Evolutionary conservation across 805 yeast genomes (phyloP), one percentile per base, ranked within the genome.

Genomic region (Lachancea fermentati): DNA sequence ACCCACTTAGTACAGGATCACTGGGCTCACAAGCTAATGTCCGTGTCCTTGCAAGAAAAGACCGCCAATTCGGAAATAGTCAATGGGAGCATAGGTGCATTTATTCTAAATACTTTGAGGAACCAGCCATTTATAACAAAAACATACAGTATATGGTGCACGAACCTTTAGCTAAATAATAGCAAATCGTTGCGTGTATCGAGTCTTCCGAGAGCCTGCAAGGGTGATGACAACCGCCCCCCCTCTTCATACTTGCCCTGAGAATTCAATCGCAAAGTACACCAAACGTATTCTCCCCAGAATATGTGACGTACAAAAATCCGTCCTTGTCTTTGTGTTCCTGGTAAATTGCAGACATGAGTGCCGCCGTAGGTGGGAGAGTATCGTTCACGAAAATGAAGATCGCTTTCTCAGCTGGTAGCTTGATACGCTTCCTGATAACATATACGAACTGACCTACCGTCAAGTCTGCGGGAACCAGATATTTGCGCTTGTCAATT

Each of bases 321-420:
- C 98, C 98, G 63, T 93, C 98, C 59, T 91, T 91, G 61, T 93
- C 98, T 68, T 88, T 88, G 67, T 93, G 96, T 65, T 93, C 97
- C 57, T 89, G 95, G 60, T 93, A 93, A 49, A 93, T 84, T 17
- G 93, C 76, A 54, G 95, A 83, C 93, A 93, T 87, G 51, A 93
- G 75, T 13, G 97, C 95, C 15, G 97, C 97, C 2, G 98, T 93
- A 34, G 97, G 97, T 8, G 98, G 98, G 52, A 93, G 75, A 42
- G 93, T 88, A 63, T 93, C 98, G 60, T 93, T 91, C 49, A 93
- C 96, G 63, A 93, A 93, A 51, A 93, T 88, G 66, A 93, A 93
- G 50, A 93, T 91, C 32, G 98, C 98, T 80, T 91, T 89, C 65
- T 93, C 98, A 19, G 96, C 85, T 35, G 96, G 96, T 48, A 93